Conservation (phyloP, 768 basidiomycete species). For the Gymnopilus dilepis region DNA sequence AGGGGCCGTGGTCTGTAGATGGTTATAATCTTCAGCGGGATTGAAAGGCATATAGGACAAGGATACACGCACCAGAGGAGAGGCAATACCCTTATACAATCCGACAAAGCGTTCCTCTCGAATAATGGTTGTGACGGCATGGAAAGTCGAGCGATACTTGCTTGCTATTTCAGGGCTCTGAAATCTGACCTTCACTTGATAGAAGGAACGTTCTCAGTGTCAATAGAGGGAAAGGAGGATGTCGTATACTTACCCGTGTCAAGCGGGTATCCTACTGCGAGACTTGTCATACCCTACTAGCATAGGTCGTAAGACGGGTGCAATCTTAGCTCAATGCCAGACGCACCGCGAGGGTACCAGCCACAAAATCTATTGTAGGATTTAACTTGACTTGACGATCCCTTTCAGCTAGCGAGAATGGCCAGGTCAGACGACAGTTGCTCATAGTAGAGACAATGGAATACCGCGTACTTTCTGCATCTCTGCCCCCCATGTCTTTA, state of each 20-base stretch:
- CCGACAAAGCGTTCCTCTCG: constrained; percentile 72
- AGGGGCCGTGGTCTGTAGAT: constrained; percentile 69
- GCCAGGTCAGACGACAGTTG: not conserved
- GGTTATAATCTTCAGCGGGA: not conserved
- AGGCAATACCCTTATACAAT: constrained; percentile 77
- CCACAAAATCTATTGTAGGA: constrained; percentile 77
- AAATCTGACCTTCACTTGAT: constrained; percentile 80
- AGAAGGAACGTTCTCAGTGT: not conserved
- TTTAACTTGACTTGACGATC: constrained; percentile 40
- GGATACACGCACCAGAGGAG: constrained; percentile 69
- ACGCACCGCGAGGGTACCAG: constrained; percentile 68
- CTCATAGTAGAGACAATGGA: too few relatives aligned
- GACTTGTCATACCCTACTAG: constrained; percentile 61
- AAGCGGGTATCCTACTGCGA: constrained; percentile 78
- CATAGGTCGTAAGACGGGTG: not conserved
- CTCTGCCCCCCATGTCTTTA: constrained; percentile 11
- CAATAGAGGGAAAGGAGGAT: not conserved
- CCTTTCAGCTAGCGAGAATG: not conserved
- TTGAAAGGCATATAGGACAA: not conserved
- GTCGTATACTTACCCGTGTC: constrained; percentile 50
- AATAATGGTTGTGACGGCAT: constrained; percentile 70
- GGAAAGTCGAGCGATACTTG: constrained; percentile 66
- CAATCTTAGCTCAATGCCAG: not conserved
- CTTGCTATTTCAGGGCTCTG: constrained; percentile 65
- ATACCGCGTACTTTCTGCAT: constrained; percentile 19